Percentiles rank a stretch among this genome's conserved stretches.
Evolutionary conservation across 331 rosid species (phyloP).

Genomic region (Saraca asoca): DNA sequence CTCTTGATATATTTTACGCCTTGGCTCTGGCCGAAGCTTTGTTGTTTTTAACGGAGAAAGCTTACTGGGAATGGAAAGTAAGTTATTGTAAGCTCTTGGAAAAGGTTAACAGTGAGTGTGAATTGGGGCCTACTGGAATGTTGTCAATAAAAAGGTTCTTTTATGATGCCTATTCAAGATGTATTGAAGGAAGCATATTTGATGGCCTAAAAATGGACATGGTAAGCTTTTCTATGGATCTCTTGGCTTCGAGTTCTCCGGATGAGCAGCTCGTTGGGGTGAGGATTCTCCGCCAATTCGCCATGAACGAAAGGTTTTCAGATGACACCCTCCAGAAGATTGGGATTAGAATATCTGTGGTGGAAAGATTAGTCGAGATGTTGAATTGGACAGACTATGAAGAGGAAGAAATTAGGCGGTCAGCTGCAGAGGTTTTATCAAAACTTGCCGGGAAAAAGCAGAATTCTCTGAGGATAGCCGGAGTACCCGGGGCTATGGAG

Average conservation of each 20-base stretch:
- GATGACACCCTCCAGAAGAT: slow-evolving; percentile 87
- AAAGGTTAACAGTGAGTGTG: slow-evolving; percentile 71
- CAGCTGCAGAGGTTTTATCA: slow-evolving; percentile 82
- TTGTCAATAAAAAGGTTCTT: slow-evolving; percentile 77
- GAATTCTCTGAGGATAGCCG: slow-evolving; percentile 79
- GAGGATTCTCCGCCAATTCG: slow-evolving; percentile 64
- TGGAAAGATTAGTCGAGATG: slow-evolving; percentile 91
- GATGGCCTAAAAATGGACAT: slow-evolving; percentile 96
- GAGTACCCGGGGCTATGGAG: slow-evolving; percentile 93
- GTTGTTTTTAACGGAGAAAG: slow-evolving; percentile 75
- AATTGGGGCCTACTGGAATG: slow-evolving; percentile 67
- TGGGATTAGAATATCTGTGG: slow-evolving; percentile 61
- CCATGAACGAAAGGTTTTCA: slow-evolving; percentile 52
- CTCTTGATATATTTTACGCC: slow-evolving; percentile 69
- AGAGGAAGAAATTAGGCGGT: slow-evolving; percentile 77
- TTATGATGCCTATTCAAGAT: slow-evolving; percentile 89
- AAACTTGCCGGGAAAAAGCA: slow-evolving; percentile 86
- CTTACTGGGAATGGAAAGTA: slow-evolving; percentile 83
- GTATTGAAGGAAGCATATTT: slow-evolving; percentile 81
- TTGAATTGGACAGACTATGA: slow-evolving; percentile 81
- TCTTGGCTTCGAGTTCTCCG: slow-evolving; percentile 68
- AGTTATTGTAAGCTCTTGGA: slow-evolving; percentile 65
- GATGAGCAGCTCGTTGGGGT: slow-evolving; percentile 92
- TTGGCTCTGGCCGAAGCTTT: slow-evolving; percentile 89
- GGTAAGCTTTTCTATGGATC: slow-evolving; percentile 79